Percentiles rank a stretch among this genome's conserved stretches.
These are phyloP conservation scores for Heliosperma pusillum DNA, from an alignment of 148 eudicot genomes.

Conservation along the genomic window DNA sequence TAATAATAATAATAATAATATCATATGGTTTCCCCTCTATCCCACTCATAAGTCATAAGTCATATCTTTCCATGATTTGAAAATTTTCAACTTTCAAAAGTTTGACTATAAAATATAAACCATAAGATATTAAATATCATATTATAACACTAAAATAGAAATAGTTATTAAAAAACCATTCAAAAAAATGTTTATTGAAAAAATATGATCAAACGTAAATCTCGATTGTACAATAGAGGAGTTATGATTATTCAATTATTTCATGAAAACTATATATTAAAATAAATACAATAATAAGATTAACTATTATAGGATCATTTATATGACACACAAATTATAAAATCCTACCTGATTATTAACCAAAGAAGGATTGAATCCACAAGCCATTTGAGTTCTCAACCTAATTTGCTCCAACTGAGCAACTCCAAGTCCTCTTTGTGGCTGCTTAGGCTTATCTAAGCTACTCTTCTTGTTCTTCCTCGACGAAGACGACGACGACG, in stretches of 20 bases:
- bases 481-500: slow-evolving; percentile 36
- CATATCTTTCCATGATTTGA: background rate
- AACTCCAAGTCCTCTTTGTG: slow-evolving; percentile 86
- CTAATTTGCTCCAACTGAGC: slow-evolving; percentile 82
- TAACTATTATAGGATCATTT: background rate
- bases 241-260: too few relatives aligned
- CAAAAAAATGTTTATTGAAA: background rate
- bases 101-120: background rate
- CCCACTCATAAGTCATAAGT: too few relatives aligned
- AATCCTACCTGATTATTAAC: slow-evolving; percentile 10
- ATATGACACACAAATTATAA: too few relatives aligned
- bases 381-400: slow-evolving; percentile 49
- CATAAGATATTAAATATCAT: background rate
- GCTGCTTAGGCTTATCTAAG: slow-evolving; percentile 65
- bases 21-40: too few relatives aligned
- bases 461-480: slow-evolving; percentile 49
- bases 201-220: too few relatives aligned
- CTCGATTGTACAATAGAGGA: too few relatives aligned
- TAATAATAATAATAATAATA: too few relatives aligned
- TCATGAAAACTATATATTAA: too few relatives aligned
- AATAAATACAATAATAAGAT: background rate
- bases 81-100: background rate
- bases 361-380: slow-evolving; percentile 18
- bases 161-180: too few relatives aligned
- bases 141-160: too few relatives aligned